phyloP scores from a whole-genome alignment of 371 early-diverging fungal species.

The Syncephalastrum sp. region DNA sequence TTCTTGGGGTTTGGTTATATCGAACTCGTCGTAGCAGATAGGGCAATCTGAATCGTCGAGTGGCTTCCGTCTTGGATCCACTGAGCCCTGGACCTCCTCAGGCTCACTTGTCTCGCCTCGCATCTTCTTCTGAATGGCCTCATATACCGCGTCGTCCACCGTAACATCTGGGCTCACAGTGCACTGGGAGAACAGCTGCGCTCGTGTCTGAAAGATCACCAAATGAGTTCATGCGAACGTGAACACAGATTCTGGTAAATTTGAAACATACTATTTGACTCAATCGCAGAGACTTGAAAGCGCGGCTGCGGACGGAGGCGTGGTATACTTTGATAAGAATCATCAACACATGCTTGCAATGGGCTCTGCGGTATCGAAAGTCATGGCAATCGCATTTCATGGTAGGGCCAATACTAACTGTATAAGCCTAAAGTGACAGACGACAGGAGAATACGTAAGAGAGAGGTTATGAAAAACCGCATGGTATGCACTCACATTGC shows the following conservation, averaged over 20 bases:
- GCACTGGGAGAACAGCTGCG: neutral
- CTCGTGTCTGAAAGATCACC: neutral
- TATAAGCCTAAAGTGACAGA: neutral
- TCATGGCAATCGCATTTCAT: neutral
- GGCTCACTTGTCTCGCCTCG: slow-evolving; percentile 12
- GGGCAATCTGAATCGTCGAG: slow-evolving; percentile 5
- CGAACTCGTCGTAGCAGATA: slow-evolving; percentile 1
- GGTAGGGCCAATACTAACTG: slow-evolving; percentile 1
- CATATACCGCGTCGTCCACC: neutral
- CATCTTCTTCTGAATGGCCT: slow-evolving; percentile 15
- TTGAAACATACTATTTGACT: neutral
- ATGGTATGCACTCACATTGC: too few relatives aligned
- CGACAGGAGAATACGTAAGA: too few relatives aligned
- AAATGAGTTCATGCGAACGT: too few relatives aligned
- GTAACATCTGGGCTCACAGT: neutral
- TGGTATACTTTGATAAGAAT: neutral
- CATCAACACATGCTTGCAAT: slow-evolving; percentile 9
- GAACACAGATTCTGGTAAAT: too few relatives aligned
- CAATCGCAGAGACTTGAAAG: neutral
- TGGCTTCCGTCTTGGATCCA: neutral
- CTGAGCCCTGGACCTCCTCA: neutral
- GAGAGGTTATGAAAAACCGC: too few relatives aligned
- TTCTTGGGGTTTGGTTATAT: neutral
- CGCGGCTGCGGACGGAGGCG: neutral
- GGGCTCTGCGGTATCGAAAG: slow-evolving; percentile 1